Evolutionary conservation across 208 protist genomes (phyloP), one percentile per base, ranked within the genome.

Genomic region (Trypanosoma melophagium): DNA sequence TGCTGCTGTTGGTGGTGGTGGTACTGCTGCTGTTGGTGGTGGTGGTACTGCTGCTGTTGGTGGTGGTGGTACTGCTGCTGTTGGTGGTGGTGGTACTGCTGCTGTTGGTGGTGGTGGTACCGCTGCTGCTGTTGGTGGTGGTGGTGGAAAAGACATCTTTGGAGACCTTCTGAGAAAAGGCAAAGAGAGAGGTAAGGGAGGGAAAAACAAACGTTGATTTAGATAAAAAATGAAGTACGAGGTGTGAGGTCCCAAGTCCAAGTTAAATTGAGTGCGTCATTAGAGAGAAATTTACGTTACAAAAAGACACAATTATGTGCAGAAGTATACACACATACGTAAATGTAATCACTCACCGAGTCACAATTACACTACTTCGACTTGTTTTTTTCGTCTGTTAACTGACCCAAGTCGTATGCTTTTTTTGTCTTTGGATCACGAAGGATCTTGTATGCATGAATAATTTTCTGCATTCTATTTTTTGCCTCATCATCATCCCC

Each of bases 371-470:
- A 77, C 42, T 56, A 44, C 2, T 71, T 53, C 10, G 80, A 66
- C 21, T 75, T 53, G 10, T 9, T 41, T 3, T 74, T 47, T 47
- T 78, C 66, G 14, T 10, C 41, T 50, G 47, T 89, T 74, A 92
- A 71, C 66, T 86, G 68, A 17, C 87, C 85, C 7, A 71, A 71
- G 56, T 95, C 90, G 69, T 96, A 96, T 9, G 60, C 61, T 73
- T 84, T 86, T 45, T 89, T 90, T 22, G 66, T 84, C 60, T 81
- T 81, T 5, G 84, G 78, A 55, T 92, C 76, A 38, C 87, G 86
- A 40, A 96, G 84, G 24, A 93, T 77, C 45, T 87, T 87, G 67
- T 96, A 96, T 7, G 90, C 90, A 47, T 82, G 79, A 63, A 94
- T 91, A 58, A 96, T 88, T 14, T 68, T 57, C 62, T 96, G 90